Evolutionary conservation across 225 moss, liverwort and hornwort species (phyloP), one percentile per base, ranked within the genome.

Genomic region (Ulota crispa): DNA sequence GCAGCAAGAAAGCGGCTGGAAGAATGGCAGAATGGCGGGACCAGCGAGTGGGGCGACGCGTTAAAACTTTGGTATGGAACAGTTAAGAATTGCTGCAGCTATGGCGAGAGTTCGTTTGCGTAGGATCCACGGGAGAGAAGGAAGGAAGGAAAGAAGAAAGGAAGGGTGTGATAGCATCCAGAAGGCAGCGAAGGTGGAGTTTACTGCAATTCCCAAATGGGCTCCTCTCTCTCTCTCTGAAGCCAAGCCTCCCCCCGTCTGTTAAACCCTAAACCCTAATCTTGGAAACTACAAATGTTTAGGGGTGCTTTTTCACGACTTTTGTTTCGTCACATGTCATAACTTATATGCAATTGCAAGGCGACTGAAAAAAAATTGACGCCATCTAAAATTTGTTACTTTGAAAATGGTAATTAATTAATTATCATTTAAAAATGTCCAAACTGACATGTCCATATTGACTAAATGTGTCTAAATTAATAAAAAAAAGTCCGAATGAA

Each of bases 231-330:
- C 36, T 42, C 70, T 42, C 80, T 31, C 42, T 41, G 5, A 63
- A 56, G 31, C 65, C 34, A 10, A n/a, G 57, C n/a, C 24, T 50
- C 18, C 50, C 41, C 43, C 50, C 50, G 50, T 50, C 18, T 50
- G 72, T 60, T 77, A 78, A 84, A 84, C 80, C 83, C 87, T 84
- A 69, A 81, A 84, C 55, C 80, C 80, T 68, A 18, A 79, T 37
- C 16, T 18, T 50, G 68, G 61, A 73, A n/a, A 57, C 50, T 18
- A 50, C 18, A 50, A 50, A 50, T 5, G 1, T 6, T 50, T 6
- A 18, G 16, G 50, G 5, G 18, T 50, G 50, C 18, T 50, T 50
- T 39, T 50, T 50, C 18, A 50, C 1, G 18, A 18, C 5, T 50
- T 16, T 45, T 45, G 3, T 4, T 13, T 45, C 43, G 0, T 45